Conservation (phyloP, 371 early-diverging fungal species). For the Phascolomyces articulosus region DNA sequence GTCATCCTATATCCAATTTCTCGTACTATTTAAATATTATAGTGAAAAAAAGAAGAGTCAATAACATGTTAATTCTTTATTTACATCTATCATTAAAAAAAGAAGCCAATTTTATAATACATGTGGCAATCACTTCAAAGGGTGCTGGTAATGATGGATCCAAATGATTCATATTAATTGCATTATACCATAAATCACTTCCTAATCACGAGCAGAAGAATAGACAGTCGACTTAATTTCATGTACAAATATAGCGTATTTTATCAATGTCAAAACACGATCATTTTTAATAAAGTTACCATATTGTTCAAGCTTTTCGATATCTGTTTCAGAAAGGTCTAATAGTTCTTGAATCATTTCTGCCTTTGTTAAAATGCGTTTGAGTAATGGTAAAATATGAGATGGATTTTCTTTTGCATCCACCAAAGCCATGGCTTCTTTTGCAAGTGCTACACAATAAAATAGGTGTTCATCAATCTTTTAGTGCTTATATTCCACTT, state of each 20-base stretch:
- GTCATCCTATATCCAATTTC: constrained; percentile 1
- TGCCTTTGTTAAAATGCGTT: not conserved
- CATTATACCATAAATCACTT: not conserved
- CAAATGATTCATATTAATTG: not conserved
- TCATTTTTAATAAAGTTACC: not conserved
- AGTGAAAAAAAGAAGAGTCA: not conserved
- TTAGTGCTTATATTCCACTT: no score
- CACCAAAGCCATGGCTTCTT: not conserved
- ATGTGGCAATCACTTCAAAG: not conserved
- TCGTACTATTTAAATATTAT: not conserved
- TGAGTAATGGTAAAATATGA: not conserved
- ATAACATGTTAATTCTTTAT: no score
- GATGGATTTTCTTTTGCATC: not conserved
- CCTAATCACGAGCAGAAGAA: not conserved
- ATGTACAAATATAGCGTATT: no score
- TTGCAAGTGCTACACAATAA: not conserved
- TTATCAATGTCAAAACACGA: no score
- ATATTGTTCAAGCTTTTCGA: not conserved
- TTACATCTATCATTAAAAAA: no score
- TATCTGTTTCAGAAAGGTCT: not conserved
- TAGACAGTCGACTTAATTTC: not conserved
- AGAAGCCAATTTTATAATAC: not conserved
- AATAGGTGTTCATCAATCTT: no score
- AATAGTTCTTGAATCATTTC: not conserved
- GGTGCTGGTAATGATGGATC: not conserved